Evolutionary conservation across 2,329 filamentous ascomycete species (phyloP).

Genomic region (Polychaeton citri): DNA sequence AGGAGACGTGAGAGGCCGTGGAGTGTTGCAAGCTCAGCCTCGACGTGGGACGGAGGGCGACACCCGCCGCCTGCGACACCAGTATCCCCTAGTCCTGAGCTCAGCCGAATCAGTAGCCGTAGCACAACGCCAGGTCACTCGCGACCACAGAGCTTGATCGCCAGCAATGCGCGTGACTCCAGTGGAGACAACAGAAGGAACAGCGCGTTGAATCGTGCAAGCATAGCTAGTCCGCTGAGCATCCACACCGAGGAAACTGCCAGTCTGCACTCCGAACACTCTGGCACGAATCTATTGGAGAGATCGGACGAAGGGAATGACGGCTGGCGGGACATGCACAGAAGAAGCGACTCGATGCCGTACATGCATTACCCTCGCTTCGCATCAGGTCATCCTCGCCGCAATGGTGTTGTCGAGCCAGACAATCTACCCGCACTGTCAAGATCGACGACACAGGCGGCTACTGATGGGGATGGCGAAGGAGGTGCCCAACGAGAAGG

Average conservation of each 20-base stretch:
- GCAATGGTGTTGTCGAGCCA: conserved; percentile 49
- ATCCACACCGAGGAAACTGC: conserved; percentile 20
- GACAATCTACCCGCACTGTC: conserved; percentile 39
- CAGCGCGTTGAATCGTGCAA: conserved; percentile 15
- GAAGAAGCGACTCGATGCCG: conserved; percentile 22
- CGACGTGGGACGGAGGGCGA: conserved; percentile 30
- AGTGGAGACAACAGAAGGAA: conserved; percentile 16
- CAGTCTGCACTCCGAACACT: conserved; percentile 19
- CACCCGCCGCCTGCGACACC: conserved; percentile 49
- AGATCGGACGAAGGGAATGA: conserved; percentile 8
- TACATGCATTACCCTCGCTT: conserved; percentile 36
- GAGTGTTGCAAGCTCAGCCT: conserved; percentile 21
- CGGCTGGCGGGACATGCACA: conserved; percentile 12
- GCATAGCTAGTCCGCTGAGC: conserved; percentile 16
- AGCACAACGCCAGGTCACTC: conserved; percentile 20
- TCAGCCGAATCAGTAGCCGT: conserved; percentile 34
- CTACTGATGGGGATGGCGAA: conserved; percentile 25
- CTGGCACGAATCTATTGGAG: conserved; percentile 16
- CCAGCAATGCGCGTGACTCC: conserved; percentile 19
- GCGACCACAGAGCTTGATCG: conserved; percentile 18
- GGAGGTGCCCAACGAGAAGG: conserved; percentile 8
- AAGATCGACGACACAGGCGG: conserved; percentile 14
- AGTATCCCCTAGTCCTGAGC: conserved; percentile 40
- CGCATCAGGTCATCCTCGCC: conserved; percentile 47
- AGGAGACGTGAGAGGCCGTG: conserved; percentile 23